phyloP scores from a whole-genome alignment of 495 filamentous ascomycete genomes.

The Pyronema domesticum region DNA sequence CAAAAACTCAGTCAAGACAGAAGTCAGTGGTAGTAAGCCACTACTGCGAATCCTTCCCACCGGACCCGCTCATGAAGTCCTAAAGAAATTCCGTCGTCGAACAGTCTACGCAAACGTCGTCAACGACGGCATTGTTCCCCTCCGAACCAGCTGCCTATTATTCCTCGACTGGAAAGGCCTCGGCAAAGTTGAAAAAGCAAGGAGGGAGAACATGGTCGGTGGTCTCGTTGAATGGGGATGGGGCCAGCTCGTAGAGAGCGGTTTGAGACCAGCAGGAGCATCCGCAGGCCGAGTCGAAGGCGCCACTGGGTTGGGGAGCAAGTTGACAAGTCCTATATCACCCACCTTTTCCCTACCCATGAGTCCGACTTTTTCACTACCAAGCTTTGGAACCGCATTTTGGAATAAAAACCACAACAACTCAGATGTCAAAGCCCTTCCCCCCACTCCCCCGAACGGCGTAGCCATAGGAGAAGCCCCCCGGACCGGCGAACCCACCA shows the following conservation, averaged over 20 bases:
- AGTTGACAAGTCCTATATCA: neutral
- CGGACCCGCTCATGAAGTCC: constrained; percentile 73
- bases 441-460: neutral
- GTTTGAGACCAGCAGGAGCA: constrained; percentile 5
- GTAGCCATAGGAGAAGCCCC: constrained; percentile 11
- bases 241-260: constrained; percentile 56
- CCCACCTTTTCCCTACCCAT: neutral
- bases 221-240: constrained; percentile 87
- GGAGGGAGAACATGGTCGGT: constrained; percentile 80
- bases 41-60: constrained; percentile 79
- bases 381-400: neutral
- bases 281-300: too few relatives aligned
- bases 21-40: constrained; percentile 42
- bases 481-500: constrained; percentile 6
- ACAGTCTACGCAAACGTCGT: constrained; percentile 96
- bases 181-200: constrained; percentile 80
- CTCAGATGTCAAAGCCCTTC: neutral
- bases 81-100: constrained; percentile 74
- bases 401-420: neutral
- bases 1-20: neutral
- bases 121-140: constrained; percentile 91
- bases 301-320: too few relatives aligned
- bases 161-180: constrained; percentile 95
- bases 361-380: neutral
- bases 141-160: constrained; percentile 86